Evolutionary conservation across 2,329 filamentous ascomycete genomes (phyloP).

Genomic region (Colletotrichum tabaci): DNA sequence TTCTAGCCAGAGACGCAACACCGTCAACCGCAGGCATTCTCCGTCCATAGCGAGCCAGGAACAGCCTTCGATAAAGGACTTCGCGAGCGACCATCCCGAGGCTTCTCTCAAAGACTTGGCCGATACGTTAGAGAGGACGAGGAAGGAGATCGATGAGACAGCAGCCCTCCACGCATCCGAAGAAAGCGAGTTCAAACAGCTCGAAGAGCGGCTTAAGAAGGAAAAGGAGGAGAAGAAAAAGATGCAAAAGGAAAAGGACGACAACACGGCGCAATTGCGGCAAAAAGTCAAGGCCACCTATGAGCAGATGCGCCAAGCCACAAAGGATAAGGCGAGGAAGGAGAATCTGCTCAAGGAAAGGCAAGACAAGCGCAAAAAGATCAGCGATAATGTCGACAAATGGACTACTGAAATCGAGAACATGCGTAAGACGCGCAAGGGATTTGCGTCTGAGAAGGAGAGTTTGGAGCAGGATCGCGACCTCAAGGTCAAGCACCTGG

Average conservation of each 20-base stretch:
- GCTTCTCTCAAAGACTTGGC: slow-evolving; percentile 84
- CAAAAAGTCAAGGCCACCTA: slow-evolving; percentile 86
- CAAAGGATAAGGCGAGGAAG: slow-evolving; percentile 84
- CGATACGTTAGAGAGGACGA: slow-evolving; percentile 82
- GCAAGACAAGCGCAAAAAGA: slow-evolving; percentile 76
- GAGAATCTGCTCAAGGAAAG: slow-evolving; percentile 81
- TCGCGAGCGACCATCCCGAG: slow-evolving; percentile 67
- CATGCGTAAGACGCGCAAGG: slow-evolving; percentile 70
- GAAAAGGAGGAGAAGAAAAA: slow-evolving; percentile 86
- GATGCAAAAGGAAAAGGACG: slow-evolving; percentile 89
- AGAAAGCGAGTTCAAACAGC: slow-evolving; percentile 77
- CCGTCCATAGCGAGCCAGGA: slow-evolving; percentile 54
- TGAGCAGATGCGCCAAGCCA: slow-evolving; percentile 83
- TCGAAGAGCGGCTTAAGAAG: slow-evolving; percentile 77
- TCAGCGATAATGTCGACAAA: slow-evolving; percentile 78
- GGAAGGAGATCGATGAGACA: slow-evolving; percentile 87
- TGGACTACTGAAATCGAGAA: slow-evolving; percentile 75
- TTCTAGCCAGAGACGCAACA: slow-evolving; percentile 70
- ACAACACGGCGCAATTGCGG: slow-evolving; percentile 87
- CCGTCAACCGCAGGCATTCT: slow-evolving; percentile 82
- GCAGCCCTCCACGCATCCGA: slow-evolving; percentile 79
- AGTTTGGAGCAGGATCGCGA: slow-evolving; percentile 67
- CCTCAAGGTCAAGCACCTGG: slow-evolving; percentile 65
- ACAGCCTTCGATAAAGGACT: slow-evolving; percentile 63
- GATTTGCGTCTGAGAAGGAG: slow-evolving; percentile 68